These are phyloP conservation scores for Clonostachys chloroleuca DNA, from an alignment of 2,329 filamentous ascomycete species.

Conservation along the genomic window DNA sequence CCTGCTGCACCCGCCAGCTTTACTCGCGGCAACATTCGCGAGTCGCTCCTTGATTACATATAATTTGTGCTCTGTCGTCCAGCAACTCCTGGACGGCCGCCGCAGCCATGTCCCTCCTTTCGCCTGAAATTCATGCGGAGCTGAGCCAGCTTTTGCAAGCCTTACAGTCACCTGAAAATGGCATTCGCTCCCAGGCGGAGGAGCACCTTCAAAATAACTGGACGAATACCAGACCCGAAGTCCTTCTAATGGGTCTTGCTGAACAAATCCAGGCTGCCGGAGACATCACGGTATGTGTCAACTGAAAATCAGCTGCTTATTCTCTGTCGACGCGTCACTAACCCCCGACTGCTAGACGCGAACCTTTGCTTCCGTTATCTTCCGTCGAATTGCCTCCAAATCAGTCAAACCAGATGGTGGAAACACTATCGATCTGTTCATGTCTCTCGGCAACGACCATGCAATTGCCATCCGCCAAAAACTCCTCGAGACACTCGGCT, in stretches of 20 bases:
- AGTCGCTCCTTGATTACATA: too few species aligned
- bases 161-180: conserved; percentile 87
- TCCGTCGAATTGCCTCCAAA: conserved; percentile 89
- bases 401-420: conserved; percentile 71
- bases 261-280: conserved; percentile 84
- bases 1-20: too few species aligned
- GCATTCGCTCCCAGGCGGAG: conserved; percentile 78
- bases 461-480: conserved; percentile 78
- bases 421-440: conserved; percentile 78
- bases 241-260: conserved; percentile 87
- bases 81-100: conserved; percentile 1
- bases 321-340: neutral
- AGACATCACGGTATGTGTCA: conserved; percentile 58
- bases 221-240: conserved; percentile 75
- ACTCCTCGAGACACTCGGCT: conserved; percentile 70
- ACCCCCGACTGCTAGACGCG: conserved; percentile 57
- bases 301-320: neutral
- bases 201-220: conserved; percentile 89
- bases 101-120: conserved; percentile 70
- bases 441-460: conserved; percentile 71
- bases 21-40: neutral
- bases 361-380: conserved; percentile 89
- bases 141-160: conserved; percentile 83
- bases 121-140: conserved; percentile 78
- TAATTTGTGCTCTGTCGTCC: too few species aligned